Evolutionary conservation across 768 basidiomycete genomes (phyloP).

Genomic region (Mrakia frigida): DNA sequence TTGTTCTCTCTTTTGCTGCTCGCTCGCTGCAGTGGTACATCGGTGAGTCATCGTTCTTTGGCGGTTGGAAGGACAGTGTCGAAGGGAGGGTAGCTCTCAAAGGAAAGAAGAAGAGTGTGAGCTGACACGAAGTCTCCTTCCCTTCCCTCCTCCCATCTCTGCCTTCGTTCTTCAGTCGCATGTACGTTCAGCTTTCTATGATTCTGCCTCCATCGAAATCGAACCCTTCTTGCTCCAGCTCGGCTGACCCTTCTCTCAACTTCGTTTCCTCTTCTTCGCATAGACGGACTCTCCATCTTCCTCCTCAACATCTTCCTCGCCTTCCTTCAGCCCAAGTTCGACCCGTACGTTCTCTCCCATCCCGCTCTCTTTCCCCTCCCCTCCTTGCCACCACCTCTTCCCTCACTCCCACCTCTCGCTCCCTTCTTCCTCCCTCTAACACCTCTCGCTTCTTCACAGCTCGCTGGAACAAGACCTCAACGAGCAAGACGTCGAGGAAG

Average conservation of each 20-base stretch:
- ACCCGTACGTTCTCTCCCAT: slow-evolving; percentile 52
- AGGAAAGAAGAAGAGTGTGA: neutral
- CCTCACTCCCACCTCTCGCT: neutral
- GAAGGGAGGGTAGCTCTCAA: neutral
- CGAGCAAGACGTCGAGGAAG: slow-evolving; percentile 93
- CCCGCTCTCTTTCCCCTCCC: neutral
- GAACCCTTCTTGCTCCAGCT: neutral
- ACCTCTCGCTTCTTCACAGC: neutral
- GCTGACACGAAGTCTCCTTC: slow-evolving; percentile 29
- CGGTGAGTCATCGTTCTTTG: slow-evolving; percentile 53
- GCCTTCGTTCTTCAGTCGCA: slow-evolving; percentile 61
- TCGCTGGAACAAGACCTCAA: slow-evolving; percentile 87
- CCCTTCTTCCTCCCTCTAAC: neutral
- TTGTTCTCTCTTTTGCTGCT: neutral
- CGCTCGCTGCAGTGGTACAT: slow-evolving; percentile 71
- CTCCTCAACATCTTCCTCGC: slow-evolving; percentile 92
- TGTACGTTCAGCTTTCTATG: neutral
- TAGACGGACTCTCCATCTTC: slow-evolving; percentile 90
- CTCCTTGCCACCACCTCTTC: neutral
- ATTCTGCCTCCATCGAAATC: neutral
- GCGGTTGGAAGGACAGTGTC: neutral
- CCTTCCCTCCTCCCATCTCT: neutral
- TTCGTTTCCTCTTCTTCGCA: slow-evolving; percentile 37
- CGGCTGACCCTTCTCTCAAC: neutral
- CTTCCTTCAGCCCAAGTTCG: slow-evolving; percentile 96